A percentile compares a stretch with the other conserved stretches of the same genome.
Evolutionary conservation across 441 rosid genomes (phyloP).

Genomic region (Iberis amara): DNA sequence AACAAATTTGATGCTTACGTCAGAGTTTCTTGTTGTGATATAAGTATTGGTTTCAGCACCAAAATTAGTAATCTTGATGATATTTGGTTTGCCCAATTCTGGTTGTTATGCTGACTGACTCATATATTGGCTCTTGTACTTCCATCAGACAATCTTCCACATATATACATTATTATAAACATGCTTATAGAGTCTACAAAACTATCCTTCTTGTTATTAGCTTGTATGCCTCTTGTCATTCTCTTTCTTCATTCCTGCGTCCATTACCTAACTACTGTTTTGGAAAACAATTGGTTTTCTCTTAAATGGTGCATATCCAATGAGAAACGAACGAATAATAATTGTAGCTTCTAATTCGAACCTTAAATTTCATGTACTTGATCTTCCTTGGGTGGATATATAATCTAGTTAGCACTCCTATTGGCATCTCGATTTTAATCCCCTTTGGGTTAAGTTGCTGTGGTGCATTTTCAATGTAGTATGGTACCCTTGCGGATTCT

Average conservation of each 20-base stretch:
- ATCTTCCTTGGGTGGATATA: slow-evolving; percentile 5
- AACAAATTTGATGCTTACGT: background rate
- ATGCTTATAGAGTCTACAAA: slow-evolving; percentile 4
- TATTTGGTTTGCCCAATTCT: background rate
- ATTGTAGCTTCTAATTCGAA: background rate
- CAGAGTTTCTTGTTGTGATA: background rate
- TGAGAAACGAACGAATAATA: too few relatives aligned
- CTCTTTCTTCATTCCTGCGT: too few relatives aligned
- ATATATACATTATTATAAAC: too few relatives aligned
- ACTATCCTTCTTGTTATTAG: background rate
- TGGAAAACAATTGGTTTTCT: too few relatives aligned
- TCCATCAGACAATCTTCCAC: too few relatives aligned
- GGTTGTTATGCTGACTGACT: slow-evolving; percentile 1
- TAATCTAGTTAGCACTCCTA: slow-evolving; percentile 9
- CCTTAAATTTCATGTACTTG: too few relatives aligned
- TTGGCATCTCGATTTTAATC: too few relatives aligned
- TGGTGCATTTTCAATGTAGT: too few relatives aligned
- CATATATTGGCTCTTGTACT: too few relatives aligned
- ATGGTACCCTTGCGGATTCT: slow-evolving; percentile 4
- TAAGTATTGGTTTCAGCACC: background rate
- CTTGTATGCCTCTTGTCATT: too few relatives aligned
- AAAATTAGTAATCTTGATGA: slow-evolving; percentile 1
- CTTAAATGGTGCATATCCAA: too few relatives aligned
- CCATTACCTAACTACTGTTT: too few relatives aligned
- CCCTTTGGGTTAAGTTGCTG: background rate